Percentiles rank a stretch among this genome's conserved stretches.
Evolutionary conservation across 1,139 yeast species (phyloP).

Genomic region (Lodderomyces beijingensis): DNA sequence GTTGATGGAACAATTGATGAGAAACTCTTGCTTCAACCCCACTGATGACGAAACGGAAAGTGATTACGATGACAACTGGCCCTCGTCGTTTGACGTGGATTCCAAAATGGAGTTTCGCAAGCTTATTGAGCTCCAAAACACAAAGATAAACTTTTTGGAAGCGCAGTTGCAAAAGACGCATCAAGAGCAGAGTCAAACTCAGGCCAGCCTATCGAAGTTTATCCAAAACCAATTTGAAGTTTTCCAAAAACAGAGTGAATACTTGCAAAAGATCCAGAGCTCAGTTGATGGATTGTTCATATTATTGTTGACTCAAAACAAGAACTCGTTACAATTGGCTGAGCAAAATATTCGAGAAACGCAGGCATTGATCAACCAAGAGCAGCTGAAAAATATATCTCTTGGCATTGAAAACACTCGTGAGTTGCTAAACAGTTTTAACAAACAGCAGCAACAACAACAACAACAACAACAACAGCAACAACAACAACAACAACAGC

Average conservation of each 20-base stretch:
- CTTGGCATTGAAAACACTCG: conserved; percentile 17
- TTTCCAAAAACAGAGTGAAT: conserved; percentile 18
- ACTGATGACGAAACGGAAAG: conserved; percentile 10
- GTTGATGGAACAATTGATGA: conserved; percentile 6
- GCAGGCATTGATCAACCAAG: conserved; percentile 13
- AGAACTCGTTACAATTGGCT: conserved; percentile 16
- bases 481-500: conserved; percentile 1
- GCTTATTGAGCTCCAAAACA: conserved; percentile 14
- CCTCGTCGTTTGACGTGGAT: conserved; percentile 5
- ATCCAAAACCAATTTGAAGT: conserved; percentile 19
- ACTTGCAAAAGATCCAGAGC: conserved; percentile 18
- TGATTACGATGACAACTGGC: conserved; percentile 10
- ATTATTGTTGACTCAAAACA: conserved; percentile 16
- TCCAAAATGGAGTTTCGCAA: conserved; percentile 10
- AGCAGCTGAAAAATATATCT: conserved; percentile 14
- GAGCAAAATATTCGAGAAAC: conserved; percentile 19
- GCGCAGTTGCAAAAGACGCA: conserved; percentile 18
- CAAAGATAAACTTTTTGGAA: conserved; percentile 14
- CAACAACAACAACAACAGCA: conserved; percentile 3
- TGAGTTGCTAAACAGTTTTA: conserved; percentile 16
- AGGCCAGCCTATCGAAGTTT: conserved; percentile 15
- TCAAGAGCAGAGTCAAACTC: conserved; percentile 8
- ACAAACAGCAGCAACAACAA: conserved; percentile 9
- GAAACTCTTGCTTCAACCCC: conserved; percentile 10
- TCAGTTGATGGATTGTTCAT: conserved; percentile 20